Evolutionary conservation across 139 green algal species (phyloP).

Genomic region (Picochlorum costavermella): DNA sequence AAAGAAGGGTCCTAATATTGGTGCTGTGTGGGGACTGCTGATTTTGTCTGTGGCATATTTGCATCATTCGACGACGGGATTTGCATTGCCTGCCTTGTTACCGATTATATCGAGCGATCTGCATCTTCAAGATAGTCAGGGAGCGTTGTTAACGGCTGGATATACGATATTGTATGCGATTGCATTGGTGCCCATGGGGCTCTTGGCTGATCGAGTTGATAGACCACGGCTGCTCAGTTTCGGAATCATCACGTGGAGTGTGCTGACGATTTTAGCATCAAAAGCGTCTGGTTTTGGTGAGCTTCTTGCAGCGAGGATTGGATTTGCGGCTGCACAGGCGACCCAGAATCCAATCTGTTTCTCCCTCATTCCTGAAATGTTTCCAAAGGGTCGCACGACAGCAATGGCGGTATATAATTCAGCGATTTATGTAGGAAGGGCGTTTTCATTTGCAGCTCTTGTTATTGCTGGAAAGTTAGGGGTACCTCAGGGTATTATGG

Average conservation of each 20-base stretch:
- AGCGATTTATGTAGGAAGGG: slow-evolving; percentile 76
- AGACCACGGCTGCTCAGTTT: slow-evolving; percentile 61
- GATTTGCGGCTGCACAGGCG: slow-evolving; percentile 70
- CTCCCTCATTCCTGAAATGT: slow-evolving; percentile 78
- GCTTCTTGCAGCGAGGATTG: slow-evolving; percentile 56
- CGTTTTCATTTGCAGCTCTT: slow-evolving; percentile 65
- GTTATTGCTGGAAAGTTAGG: slow-evolving; percentile 47
- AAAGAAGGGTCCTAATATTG: slow-evolving; percentile 17
- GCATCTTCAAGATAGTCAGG: slow-evolving; percentile 55
- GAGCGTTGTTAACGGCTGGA: slow-evolving; percentile 41
- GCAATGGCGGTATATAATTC: slow-evolving; percentile 82
- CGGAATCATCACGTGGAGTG: slow-evolving; percentile 57
- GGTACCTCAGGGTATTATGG: slow-evolving; percentile 22
- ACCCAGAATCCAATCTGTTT: slow-evolving; percentile 81
- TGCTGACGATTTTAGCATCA: slow-evolving; percentile 54
- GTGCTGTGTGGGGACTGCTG: slow-evolving; percentile 59
- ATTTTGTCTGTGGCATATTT: slow-evolving; percentile 67
- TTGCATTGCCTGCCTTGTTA: slow-evolving; percentile 69
- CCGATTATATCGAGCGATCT: slow-evolving; percentile 72
- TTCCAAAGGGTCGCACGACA: slow-evolving; percentile 65
- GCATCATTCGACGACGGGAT: slow-evolving; percentile 70
- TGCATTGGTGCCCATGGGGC: slow-evolving; percentile 65
- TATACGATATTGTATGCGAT: slow-evolving; percentile 76
- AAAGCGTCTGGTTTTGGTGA: slow-evolving; percentile 37
- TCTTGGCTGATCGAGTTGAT: slow-evolving; percentile 65